Evolutionary conservation across 805 yeast genomes (phyloP).

Genomic region (Clavispora phyllophila): DNA sequence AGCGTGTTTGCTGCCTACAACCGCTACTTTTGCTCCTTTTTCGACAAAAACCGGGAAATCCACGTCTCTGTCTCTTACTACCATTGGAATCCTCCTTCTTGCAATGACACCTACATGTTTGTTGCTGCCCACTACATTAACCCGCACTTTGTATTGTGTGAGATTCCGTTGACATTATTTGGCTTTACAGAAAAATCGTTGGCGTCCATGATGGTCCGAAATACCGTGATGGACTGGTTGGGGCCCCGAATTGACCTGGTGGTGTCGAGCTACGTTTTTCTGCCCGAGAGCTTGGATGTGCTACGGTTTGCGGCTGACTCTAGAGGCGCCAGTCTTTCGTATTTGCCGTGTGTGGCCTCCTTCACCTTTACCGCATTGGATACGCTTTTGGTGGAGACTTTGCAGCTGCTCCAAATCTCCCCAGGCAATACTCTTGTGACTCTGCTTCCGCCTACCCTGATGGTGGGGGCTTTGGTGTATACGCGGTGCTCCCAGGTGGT

Average conservation of each 20-base stretch:
- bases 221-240: conserved; percentile 11
- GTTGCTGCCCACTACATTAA: conserved; percentile 17
- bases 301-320: conserved; percentile 13
- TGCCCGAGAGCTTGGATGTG: conserved; percentile 13
- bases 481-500: neutral
- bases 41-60: conserved; percentile 5
- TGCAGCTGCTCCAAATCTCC: neutral
- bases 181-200: conserved; percentile 8
- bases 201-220: conserved; percentile 13
- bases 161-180: conserved; percentile 19
- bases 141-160: conserved; percentile 12
- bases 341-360: neutral
- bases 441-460: neutral
- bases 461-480: neutral
- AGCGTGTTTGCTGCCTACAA: conserved; percentile 18
- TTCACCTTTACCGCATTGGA: neutral
- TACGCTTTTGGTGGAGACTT: neutral
- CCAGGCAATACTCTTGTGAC: neutral
- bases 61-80: conserved; percentile 18
- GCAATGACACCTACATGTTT: conserved; percentile 13
- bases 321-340: neutral
- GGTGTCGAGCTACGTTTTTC: conserved; percentile 19
- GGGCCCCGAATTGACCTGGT: conserved; percentile 16
- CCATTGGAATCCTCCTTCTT: conserved; percentile 14
- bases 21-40: conserved; percentile 15